phyloP scores from a whole-genome alignment of 176 grass and related monocot species.

The Eleusine coracana region DNA sequence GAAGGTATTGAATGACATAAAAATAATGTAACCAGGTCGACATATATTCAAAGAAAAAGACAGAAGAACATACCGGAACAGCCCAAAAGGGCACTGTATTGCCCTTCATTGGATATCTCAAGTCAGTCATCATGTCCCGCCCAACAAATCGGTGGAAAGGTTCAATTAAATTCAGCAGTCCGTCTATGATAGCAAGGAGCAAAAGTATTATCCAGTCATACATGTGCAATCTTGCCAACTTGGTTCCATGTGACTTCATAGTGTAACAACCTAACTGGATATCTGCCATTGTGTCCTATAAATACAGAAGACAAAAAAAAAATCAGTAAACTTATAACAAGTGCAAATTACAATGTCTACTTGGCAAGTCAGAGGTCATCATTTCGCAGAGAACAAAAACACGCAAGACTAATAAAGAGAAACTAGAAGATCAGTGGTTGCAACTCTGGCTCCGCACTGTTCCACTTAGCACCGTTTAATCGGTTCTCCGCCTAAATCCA shows the following conservation, averaged over 20 bases:
- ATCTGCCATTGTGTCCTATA: conserved; percentile 66
- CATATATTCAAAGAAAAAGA: conserved; percentile 12
- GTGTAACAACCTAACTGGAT: conserved; percentile 66
- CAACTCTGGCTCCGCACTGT: too few relatives aligned
- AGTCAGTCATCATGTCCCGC: conserved; percentile 85
- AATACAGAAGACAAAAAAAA: conserved; percentile 30
- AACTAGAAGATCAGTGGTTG: background rate
- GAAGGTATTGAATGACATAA: conserved; percentile 9
- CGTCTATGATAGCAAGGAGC: conserved; percentile 67
- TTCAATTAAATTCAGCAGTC: conserved; percentile 69
- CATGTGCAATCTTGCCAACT: conserved; percentile 71
- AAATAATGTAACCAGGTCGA: conserved; percentile 21
- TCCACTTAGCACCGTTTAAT: too few relatives aligned
- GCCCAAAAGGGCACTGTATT: conserved; percentile 85
- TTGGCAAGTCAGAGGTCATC: background rate
- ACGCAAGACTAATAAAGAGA: conserved; percentile 7
- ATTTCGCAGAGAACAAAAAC: background rate
- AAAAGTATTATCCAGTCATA: conserved; percentile 89
- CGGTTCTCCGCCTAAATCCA: too few relatives aligned
- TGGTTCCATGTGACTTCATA: conserved; percentile 69
- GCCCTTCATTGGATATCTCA: conserved; percentile 77
- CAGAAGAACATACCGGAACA: conserved; percentile 66
- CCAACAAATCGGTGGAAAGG: conserved; percentile 87
- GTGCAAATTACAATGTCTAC: background rate
- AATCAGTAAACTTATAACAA: conserved; percentile 26